phyloP scores from a whole-genome alignment of 768 basidiomycete genomes.

The Termitomyces heimii region DNA sequence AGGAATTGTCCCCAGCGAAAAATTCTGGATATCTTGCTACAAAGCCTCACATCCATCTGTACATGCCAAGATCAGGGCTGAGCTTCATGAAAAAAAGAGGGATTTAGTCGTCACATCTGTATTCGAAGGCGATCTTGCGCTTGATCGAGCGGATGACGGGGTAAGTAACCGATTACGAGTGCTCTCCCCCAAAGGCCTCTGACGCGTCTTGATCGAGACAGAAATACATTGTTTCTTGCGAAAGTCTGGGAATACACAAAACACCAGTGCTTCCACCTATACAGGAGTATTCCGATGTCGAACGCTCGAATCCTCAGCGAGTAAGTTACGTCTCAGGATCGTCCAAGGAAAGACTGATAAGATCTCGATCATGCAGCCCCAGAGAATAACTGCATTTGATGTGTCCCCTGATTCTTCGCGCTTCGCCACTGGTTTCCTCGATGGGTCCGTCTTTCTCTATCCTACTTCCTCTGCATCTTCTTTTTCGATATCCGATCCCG shows the following conservation, averaged over 20 bases:
- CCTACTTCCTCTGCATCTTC: slow-evolving; percentile 23
- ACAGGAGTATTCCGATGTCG: slow-evolving; percentile 43
- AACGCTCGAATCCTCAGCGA: slow-evolving; percentile 34
- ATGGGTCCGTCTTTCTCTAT: slow-evolving; percentile 51
- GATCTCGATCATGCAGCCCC: slow-evolving; percentile 28
- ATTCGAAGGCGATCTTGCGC: slow-evolving; percentile 42
- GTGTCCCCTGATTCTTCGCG: slow-evolving; percentile 53
- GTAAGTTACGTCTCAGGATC: slow-evolving; percentile 20
- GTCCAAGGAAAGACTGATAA: neutral
- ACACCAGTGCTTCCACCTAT: slow-evolving; percentile 45
- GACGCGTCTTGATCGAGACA: slow-evolving; percentile 9
- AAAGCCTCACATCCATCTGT: slow-evolving; percentile 43
- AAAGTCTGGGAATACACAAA: slow-evolving; percentile 37
- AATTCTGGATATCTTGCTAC: slow-evolving; percentile 76
- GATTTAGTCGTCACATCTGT: slow-evolving; percentile 39
- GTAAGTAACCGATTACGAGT: slow-evolving; percentile 13
- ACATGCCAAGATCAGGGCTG: slow-evolving; percentile 56
- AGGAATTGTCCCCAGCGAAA: slow-evolving; percentile 50
- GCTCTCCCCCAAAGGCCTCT: neutral
- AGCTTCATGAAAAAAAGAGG: slow-evolving; percentile 48
- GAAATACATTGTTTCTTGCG: slow-evolving; percentile 41
- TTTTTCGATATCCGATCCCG: slow-evolving; percentile 12
- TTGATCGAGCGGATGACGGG: slow-evolving; percentile 21
- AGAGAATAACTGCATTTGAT: slow-evolving; percentile 59
- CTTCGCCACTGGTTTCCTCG: slow-evolving; percentile 55